Percentiles rank a stretch among this genome's conserved stretches.
Evolutionary conservation across 257 asterid genomes (phyloP).

Genomic region (Rehmannia glutinosa): DNA sequence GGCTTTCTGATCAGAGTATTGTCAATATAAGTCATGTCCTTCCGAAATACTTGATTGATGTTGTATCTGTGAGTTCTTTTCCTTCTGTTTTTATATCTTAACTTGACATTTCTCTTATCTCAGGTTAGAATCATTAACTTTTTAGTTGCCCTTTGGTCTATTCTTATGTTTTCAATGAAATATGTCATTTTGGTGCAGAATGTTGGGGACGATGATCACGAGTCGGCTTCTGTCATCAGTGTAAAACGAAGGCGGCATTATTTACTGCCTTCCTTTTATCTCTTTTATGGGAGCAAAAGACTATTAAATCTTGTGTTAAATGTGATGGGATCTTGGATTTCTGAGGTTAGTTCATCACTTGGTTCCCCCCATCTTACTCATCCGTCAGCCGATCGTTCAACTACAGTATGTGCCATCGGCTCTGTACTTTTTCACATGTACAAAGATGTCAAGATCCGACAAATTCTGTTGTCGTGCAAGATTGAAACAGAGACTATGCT

Average conservation of each 20-base stretch:
- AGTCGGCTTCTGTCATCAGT: constrained; percentile 19
- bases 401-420: constrained; percentile 30
- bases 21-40: constrained; percentile 52
- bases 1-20: constrained; percentile 58
- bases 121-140: no score
- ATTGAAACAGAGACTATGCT: constrained; percentile 27
- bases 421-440: constrained; percentile 44
- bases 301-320: constrained; percentile 41
- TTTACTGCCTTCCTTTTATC: constrained; percentile 58
- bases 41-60: constrained; percentile 51
- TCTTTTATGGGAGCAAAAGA: constrained; percentile 45
- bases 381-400: constrained; percentile 25
- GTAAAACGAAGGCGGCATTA: constrained; percentile 44
- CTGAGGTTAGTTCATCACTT: constrained; percentile 32
- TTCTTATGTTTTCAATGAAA: neutral
- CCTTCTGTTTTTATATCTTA: neutral
- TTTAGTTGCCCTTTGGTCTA: no score
- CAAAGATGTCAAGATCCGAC: constrained; percentile 50
- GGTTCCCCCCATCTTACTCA: constrained; percentile 17
- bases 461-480: constrained; percentile 39
- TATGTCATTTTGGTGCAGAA: constrained; percentile 39
- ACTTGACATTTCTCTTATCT: no score
- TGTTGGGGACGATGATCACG: constrained; percentile 28
- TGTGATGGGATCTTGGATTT: constrained; percentile 47
- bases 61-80: constrained; percentile 47